phyloP scores from a whole-genome alignment of 495 filamentous ascomycete species.

The Daldinia bambusicola region DNA sequence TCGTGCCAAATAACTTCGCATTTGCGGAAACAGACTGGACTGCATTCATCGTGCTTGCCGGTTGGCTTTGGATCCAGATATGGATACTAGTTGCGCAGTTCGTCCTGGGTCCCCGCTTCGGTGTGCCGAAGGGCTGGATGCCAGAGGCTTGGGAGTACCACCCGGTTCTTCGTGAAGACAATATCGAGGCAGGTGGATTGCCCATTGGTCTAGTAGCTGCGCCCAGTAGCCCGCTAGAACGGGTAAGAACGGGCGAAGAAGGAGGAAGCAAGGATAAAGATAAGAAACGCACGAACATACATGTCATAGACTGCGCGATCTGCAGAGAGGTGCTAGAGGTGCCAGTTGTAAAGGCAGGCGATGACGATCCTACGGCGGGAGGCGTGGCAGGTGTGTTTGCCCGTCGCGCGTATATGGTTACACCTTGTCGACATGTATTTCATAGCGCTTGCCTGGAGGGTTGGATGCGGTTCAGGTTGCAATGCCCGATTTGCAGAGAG shows the following conservation, averaged over 20 bases:
- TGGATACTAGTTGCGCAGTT: conserved; percentile 81
- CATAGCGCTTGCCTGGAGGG: conserved; percentile 93
- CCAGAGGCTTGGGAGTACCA: conserved; percentile 94
- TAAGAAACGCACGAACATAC: conserved; percentile 57
- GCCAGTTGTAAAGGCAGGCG: conserved; percentile 73
- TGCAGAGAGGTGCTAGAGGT: conserved; percentile 93
- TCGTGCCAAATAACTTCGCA: conserved; percentile 76
- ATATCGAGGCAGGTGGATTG: conserved; percentile 77
- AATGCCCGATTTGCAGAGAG: conserved; percentile 96
- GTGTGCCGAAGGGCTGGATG: conserved; percentile 71
- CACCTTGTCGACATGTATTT: conserved; percentile 95
- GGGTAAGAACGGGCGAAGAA: conserved; percentile 45
- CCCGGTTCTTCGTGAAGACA: conserved; percentile 85
- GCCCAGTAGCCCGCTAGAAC: conserved; percentile 48
- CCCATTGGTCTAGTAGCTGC: conserved; percentile 73
- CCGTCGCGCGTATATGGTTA: conserved; percentile 91
- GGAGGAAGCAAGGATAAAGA: conserved; percentile 42
- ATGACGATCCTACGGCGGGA: conserved; percentile 61
- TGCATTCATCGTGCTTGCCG: conserved; percentile 69
- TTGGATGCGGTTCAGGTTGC: conserved; percentile 92
- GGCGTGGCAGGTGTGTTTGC: conserved; percentile 77
- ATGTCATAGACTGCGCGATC: conserved; percentile 85
- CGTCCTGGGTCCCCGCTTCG: conserved; percentile 83
- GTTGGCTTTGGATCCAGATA: conserved; percentile 95
- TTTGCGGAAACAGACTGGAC: conserved; percentile 76